phyloP scores from a whole-genome alignment of 2,329 filamentous ascomycete genomes.

The Orbilia ellipsospora region DNA sequence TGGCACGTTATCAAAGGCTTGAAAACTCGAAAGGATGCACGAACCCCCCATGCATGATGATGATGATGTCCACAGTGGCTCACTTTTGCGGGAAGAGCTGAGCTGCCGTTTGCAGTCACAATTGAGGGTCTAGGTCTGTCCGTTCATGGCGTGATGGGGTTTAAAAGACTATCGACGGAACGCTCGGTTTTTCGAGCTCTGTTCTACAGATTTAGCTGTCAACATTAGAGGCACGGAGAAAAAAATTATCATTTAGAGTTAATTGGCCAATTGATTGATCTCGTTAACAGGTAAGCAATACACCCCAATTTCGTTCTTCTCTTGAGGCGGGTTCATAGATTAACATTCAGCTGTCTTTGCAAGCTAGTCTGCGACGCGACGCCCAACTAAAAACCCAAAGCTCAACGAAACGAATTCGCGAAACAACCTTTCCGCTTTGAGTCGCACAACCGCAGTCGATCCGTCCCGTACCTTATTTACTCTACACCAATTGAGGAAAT shows the following conservation, averaged over 20 bases:
- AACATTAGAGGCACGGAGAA: neutral
- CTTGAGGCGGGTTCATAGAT: too few species aligned
- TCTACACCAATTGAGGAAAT: neutral
- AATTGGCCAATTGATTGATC: neutral
- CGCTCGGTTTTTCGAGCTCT: constrained; percentile 2
- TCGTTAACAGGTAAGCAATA: too few species aligned
- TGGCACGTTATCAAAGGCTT: constrained; percentile 49
- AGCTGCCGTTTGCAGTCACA: constrained; percentile 8
- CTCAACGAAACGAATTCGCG: too few species aligned
- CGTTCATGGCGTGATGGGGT: constrained; percentile 33
- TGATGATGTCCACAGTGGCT: constrained; percentile 24
- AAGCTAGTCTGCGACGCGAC: too few species aligned
- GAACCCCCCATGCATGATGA: constrained; percentile 23
- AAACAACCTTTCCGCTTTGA: neutral
- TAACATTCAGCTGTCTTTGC: too few species aligned
- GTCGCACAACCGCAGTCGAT: neutral
- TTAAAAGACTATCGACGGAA: constrained; percentile 9
- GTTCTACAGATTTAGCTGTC: neutral
- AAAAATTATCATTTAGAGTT: neutral
- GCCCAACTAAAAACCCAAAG: too few species aligned
- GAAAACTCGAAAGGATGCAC: constrained; percentile 13
- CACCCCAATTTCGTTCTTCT: too few species aligned
- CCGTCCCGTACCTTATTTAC: neutral
- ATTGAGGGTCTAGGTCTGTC: neutral
- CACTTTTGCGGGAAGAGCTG: constrained; percentile 10